Evolutionary conservation across 305 asterid species (phyloP), one percentile per base, ranked within the genome.

Genomic region (Fraxinus angustifolia): DNA sequence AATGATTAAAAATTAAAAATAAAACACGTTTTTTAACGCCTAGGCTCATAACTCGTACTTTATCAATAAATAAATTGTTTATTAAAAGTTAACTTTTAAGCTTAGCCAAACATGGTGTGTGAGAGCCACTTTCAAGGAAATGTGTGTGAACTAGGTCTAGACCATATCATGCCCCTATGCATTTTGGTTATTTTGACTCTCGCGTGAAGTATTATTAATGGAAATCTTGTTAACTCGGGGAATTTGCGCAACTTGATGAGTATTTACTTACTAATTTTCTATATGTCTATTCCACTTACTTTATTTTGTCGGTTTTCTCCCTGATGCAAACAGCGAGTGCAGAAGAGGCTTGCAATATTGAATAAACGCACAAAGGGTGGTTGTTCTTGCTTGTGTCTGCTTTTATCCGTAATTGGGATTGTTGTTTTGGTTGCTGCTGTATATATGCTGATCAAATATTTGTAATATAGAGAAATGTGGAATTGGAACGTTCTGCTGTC

Each of bases 331-430:
- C 88, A 89, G 92, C 78, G 91, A 77, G 88, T 89, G 82, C 92
- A 89, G 84, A 89, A 77, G 88, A 84, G 75, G 86, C 92, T 89
- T 48, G 92, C 89, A 31, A 77, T 89, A 45, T 72, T 89, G 87
- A 89, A 86, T 82, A 89, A 87, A 75, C 89, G 85, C 68, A 87
- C 91, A 33, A 87, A 87, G 82, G 89, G 91, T 21, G 91, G 91
- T 50, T 89, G 92, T 84, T 87, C 92, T 62, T 89, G 92, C 91
- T 36, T 86, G 89, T 75, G 87, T 65, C 81, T 89, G 84, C 88
- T 86, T 73, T 45, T 86, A 28, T 82, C 87, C 3, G 87, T 86
- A 2, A 71, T 89, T 2, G 92, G 92, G 65, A 87, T 89, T 45
- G 81, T 86, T 48, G 75, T 81, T 80, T 89, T 89, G 79, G 70